Conservation (phyloP, 2,329 filamentous ascomycete species). For the Alternaria longipes region DNA sequence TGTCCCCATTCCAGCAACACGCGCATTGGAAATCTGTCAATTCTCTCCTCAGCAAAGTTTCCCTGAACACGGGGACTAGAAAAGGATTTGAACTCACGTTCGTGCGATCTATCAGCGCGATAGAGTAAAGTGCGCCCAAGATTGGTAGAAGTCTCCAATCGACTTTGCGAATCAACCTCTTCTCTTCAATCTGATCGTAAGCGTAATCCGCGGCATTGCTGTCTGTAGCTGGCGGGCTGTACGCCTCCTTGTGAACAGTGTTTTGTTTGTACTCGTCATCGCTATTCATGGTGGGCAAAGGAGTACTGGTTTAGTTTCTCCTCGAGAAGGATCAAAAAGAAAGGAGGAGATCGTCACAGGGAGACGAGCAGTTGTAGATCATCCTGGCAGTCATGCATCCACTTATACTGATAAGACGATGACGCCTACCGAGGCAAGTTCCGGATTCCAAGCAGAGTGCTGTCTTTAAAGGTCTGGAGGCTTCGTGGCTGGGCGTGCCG, state of each 20-base stretch:
- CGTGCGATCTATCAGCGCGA: slow-evolving; percentile 50
- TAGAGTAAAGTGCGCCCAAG: slow-evolving; percentile 50
- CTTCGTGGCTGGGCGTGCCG: neutral
- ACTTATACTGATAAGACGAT: slow-evolving; percentile 8
- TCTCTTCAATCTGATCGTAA: slow-evolving; percentile 28
- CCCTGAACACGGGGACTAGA: too few species aligned
- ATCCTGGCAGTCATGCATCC: neutral
- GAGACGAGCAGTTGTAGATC: neutral
- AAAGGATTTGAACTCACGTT: slow-evolving; percentile 26
- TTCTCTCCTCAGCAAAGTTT: neutral
- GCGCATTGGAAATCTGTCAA: slow-evolving; percentile 33
- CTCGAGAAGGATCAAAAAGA: slow-evolving; percentile 5
- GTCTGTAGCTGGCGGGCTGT: slow-evolving; percentile 2
- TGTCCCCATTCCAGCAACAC: slow-evolving; percentile 38
- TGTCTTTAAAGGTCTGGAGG: slow-evolving; percentile 15
- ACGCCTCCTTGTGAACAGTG: slow-evolving; percentile 18
- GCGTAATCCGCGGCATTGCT: slow-evolving; percentile 15
- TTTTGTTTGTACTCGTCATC: slow-evolving; percentile 25
- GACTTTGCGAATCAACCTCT: slow-evolving; percentile 38
- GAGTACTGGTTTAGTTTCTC: neutral
- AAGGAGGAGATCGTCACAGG: slow-evolving; percentile 1
- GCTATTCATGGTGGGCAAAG: slow-evolving; percentile 18
- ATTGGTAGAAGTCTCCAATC: slow-evolving; percentile 54
- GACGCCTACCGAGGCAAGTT: slow-evolving; percentile 13
- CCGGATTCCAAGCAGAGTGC: neutral